Base-by-base conservation (phyloP, 1,139 yeast genomes). In the Diutina pseudorugosa region DNA sequence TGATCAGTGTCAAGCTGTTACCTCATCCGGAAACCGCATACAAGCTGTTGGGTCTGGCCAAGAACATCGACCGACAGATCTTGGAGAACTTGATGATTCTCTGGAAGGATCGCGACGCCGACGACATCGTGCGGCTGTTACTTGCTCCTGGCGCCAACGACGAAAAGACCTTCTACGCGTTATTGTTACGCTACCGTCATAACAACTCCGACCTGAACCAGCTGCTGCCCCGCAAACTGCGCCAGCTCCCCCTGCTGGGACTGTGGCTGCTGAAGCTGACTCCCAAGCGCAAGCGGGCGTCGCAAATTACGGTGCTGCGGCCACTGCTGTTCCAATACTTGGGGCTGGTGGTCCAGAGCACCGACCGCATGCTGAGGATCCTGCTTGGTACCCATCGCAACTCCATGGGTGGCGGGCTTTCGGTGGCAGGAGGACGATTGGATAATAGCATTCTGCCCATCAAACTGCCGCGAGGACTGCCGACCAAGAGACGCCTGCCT, bases 121-220 rank as follows among this genome's bases (percentile, higher is more conserved):
- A 71, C 36, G 83, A 81, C 54, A 83, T 85, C 16, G 67, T 79
- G 36, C 65, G 67, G 42, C 77, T 80, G 59, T 69, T 85, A 51
- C 73, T 79, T 58, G 75, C 70, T 53, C 71, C 72, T 43, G 87
- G 84, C 33, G 74, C 81, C 25, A 83, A 81, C 58, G 79, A 89
- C 2, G 93, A 85, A 64, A 85, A 85, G 67, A 83, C 88, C 45
- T 82, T 85, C 61, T 85, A 85, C 60, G 86, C 87, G 18, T 70
- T 85, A 54, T 70, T 85, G 52, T 65, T 77, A 62, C 73, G 80
- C 58, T 80, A 80, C 62, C 73, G 80, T 59, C 75, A 74, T 55
- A 72, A 71, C 52, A 81, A 77, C 59, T 74, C 68, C 51, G 70
- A 66, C 23, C 40, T 27, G 40, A 33, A n/a, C n/a, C 27, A 27